Evolutionary conservation across 2,329 filamentous ascomycete genomes (phyloP).

Genomic region (Teratosphaeria gauchensis): DNA sequence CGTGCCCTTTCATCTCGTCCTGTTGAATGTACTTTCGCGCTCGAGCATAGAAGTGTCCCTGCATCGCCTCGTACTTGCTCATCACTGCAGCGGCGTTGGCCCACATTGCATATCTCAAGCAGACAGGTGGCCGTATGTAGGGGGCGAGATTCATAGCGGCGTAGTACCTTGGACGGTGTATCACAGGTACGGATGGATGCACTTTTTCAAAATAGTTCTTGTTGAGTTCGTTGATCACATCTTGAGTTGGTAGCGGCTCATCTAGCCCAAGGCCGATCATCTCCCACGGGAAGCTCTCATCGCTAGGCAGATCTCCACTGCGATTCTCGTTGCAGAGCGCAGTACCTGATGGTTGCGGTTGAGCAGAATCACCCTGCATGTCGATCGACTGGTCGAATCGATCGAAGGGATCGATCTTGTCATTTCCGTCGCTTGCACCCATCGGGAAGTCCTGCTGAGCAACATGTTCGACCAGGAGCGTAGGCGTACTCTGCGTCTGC

Average conservation of each 20-base stretch:
- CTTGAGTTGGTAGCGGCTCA: slow-evolving; percentile 67
- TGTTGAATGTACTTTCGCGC: slow-evolving; percentile 82
- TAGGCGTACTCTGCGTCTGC: slow-evolving; percentile 4
- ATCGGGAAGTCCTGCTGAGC: slow-evolving; percentile 8
- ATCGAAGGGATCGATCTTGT: slow-evolving; percentile 6
- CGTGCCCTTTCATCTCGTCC: slow-evolving; percentile 86
- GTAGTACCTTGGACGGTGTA: slow-evolving; percentile 79
- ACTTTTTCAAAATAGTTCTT: slow-evolving; percentile 85
- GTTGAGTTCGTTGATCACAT: slow-evolving; percentile 79
- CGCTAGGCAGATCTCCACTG: slow-evolving; percentile 7
- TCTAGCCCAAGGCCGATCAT: slow-evolving; percentile 73
- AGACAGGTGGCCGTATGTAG: slow-evolving; percentile 74
- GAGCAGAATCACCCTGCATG: slow-evolving; percentile 4
- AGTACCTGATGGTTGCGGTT: slow-evolving; percentile 3
- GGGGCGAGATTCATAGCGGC: slow-evolving; percentile 86
- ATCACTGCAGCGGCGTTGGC: slow-evolving; percentile 76
- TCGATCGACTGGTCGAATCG: slow-evolving; percentile 4
- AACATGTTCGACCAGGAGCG: not conserved
- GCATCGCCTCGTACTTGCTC: slow-evolving; percentile 70
- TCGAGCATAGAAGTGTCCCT: slow-evolving; percentile 81
- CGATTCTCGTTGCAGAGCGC: slow-evolving; percentile 4
- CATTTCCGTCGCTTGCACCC: slow-evolving; percentile 6
- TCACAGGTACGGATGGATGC: slow-evolving; percentile 75
- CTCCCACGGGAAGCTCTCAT: slow-evolving; percentile 62
- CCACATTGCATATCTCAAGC: slow-evolving; percentile 91